These are phyloP conservation scores for Plenodomus tracheiphilus DNA, from an alignment of 2,329 filamentous ascomycete species.

Conservation along the genomic window DNA sequence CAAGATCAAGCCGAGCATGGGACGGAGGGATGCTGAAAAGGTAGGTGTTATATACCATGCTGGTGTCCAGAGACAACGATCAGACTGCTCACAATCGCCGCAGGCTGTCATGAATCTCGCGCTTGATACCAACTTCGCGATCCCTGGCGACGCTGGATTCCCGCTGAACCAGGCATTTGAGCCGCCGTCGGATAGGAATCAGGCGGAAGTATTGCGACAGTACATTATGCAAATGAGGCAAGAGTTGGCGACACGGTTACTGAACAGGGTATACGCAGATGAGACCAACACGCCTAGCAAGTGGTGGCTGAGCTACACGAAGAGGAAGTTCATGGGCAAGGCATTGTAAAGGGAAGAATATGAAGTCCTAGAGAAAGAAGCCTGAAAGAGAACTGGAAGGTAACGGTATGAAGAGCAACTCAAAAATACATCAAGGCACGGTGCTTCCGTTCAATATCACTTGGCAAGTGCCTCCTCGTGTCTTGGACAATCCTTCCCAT, in stretches of 20 bases:
- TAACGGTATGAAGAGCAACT: background rate
- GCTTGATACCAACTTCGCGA: conserved; percentile 89
- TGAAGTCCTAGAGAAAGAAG: background rate
- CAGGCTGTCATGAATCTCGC: conserved; percentile 85
- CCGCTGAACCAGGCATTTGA: conserved; percentile 98
- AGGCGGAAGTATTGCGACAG: conserved; percentile 84
- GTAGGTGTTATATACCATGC: conserved; percentile 35
- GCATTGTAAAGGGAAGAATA: conserved; percentile 31
- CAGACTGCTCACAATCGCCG: conserved; percentile 1
- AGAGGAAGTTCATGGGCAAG: conserved; percentile 99
- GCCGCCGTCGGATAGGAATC: conserved; percentile 80
- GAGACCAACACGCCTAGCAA: conserved; percentile 65
- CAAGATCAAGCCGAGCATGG: conserved; percentile 79
- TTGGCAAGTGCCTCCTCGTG: background rate
- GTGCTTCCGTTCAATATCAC: background rate
- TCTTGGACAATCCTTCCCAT: too few relatives aligned
- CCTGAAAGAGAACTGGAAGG: background rate
- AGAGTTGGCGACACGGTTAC: conserved; percentile 79
- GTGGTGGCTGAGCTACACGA: conserved; percentile 98
- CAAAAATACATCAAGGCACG: background rate
- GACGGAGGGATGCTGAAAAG: conserved; percentile 68
- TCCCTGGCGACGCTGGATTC: conserved; percentile 91
- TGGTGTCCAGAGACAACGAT: conserved; percentile 42
- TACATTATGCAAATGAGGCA: conserved; percentile 93
- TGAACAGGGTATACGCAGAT: conserved; percentile 86